Percentiles rank a stretch among this genome's conserved stretches.
phyloP scores from a whole-genome alignment of 2,329 filamentous ascomycete species.

The Neonectria ditissima region DNA sequence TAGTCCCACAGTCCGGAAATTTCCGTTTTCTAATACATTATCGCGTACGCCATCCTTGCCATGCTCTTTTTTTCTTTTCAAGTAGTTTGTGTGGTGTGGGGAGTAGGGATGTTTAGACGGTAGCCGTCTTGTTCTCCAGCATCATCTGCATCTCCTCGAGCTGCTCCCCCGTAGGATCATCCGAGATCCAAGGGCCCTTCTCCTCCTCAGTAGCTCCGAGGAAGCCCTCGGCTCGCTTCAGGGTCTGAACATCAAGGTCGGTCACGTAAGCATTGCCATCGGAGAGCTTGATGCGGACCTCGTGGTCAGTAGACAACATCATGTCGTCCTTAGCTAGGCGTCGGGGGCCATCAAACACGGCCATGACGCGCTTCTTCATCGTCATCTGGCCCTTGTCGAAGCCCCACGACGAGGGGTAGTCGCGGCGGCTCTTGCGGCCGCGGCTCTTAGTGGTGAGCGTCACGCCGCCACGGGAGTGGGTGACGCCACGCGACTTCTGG shows the following conservation, averaged over 20 bases:
- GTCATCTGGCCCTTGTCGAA: constrained; percentile 94
- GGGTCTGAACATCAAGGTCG: constrained; percentile 90
- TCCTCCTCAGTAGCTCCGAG: constrained; percentile 84
- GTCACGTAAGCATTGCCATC: constrained; percentile 87
- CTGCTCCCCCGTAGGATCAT: constrained; percentile 74
- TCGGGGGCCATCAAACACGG: constrained; percentile 88
- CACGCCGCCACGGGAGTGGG: constrained; percentile 81
- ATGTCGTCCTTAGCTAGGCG: constrained; percentile 98
- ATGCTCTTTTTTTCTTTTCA: constrained; percentile 44
- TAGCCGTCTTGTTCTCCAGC: constrained; percentile 45
- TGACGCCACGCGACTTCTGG: constrained; percentile 78
- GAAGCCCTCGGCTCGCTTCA: constrained; percentile 89
- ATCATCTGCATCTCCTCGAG: constrained; percentile 70
- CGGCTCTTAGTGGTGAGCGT: constrained; percentile 67
- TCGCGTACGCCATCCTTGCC: constrained; percentile 45
- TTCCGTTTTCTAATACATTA: constrained; percentile 41
- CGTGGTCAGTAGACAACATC: constrained; percentile 96
- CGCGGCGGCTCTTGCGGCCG: constrained; percentile 89
- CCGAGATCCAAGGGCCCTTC: constrained; percentile 85
- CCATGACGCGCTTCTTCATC: constrained; percentile 96
- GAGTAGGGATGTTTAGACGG: constrained; percentile 33
- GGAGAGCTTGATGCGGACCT: constrained; percentile 85
- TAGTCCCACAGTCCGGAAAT: constrained; percentile 20
- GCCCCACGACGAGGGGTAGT: constrained; percentile 95
- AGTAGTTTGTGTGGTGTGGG: constrained; percentile 29